Conservation (phyloP, 441 rosid genomes). For the Theobroma grandiflorum region DNA sequence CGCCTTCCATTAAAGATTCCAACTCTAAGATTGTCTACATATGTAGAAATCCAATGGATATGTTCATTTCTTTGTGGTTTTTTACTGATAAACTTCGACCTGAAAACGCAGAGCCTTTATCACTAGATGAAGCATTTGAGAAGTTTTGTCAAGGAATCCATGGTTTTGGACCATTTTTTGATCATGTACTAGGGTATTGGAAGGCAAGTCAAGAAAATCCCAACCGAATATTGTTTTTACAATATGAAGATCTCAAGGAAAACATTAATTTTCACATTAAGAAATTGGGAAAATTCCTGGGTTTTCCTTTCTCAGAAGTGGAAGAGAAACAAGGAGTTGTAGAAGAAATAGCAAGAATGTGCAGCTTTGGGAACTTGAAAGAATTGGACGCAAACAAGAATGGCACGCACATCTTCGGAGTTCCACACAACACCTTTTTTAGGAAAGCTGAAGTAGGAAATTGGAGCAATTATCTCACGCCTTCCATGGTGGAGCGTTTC, state of each 20-base stretch:
- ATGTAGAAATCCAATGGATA: slow-evolving; percentile 41
- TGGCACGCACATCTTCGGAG: not conserved
- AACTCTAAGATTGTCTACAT: slow-evolving; percentile 33
- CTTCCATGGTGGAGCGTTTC: slow-evolving; percentile 8
- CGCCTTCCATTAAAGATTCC: slow-evolving; percentile 1
- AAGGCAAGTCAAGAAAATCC: slow-evolving; percentile 21
- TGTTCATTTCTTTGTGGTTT: slow-evolving; percentile 23
- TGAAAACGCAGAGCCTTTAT: not conserved
- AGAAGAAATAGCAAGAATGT: slow-evolving; percentile 26
- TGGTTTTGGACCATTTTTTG: not conserved
- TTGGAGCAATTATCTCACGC: slow-evolving; percentile 16
- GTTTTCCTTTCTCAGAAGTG: slow-evolving; percentile 25
- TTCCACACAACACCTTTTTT: not conserved
- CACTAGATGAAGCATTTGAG: slow-evolving; percentile 32
- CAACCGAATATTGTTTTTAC: slow-evolving; percentile 33
- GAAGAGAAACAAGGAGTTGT: slow-evolving; percentile 31
- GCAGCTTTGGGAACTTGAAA: slow-evolving; percentile 38
- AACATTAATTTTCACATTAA: not conserved
- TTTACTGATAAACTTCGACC: not conserved
- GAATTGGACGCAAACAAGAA: slow-evolving; percentile 38
- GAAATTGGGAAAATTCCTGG: slow-evolving; percentile 34
- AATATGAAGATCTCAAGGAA: slow-evolving; percentile 34
- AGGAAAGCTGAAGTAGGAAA: slow-evolving; percentile 24
- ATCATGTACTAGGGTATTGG: slow-evolving; percentile 28
- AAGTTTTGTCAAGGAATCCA: slow-evolving; percentile 19